Conservation (phyloP, 2,329 filamentous ascomycete species). For the Apiospora kogelbergensis region DNA sequence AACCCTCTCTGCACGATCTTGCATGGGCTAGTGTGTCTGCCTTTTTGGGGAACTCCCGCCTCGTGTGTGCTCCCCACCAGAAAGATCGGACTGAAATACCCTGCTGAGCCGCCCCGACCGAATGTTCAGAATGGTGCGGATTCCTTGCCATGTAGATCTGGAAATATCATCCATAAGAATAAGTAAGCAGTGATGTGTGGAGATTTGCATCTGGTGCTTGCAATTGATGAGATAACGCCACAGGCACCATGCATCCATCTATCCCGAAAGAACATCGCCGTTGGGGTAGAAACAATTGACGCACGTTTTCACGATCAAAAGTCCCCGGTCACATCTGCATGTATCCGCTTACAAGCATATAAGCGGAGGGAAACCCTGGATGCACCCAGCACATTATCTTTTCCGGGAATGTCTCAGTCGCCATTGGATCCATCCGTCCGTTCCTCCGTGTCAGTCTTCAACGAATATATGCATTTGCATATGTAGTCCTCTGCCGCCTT, state of each 20-base stretch:
- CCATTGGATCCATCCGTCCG: neutral
- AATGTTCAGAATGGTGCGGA: too few species aligned
- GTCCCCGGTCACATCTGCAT: neutral
- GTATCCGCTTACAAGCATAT: neutral
- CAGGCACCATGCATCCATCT: too few species aligned
- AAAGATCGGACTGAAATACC: neutral
- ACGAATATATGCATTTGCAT: too few species aligned
- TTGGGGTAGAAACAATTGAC: neutral
- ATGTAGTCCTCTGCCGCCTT: neutral
- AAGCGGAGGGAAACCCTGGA: neutral
- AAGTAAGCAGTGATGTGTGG: too few species aligned
- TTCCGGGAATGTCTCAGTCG: neutral
- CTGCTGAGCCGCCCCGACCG: neutral
- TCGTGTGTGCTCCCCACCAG: neutral
- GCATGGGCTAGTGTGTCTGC: neutral
- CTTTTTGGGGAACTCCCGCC: neutral
- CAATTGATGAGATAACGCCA: too few species aligned
- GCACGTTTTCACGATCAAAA: neutral
- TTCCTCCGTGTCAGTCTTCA: neutral
- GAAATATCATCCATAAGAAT: too few species aligned
- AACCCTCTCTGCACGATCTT: constrained; percentile 3
- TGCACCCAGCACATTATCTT: neutral
- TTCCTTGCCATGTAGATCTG: too few species aligned
- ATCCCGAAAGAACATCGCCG: neutral
- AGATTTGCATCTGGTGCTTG: too few species aligned